A percentile compares a stretch with the other conserved stretches of the same genome.
phyloP scores from a whole-genome alignment of 805 yeast genomes.

The Schwanniomyces pseudopolymorphus region DNA sequence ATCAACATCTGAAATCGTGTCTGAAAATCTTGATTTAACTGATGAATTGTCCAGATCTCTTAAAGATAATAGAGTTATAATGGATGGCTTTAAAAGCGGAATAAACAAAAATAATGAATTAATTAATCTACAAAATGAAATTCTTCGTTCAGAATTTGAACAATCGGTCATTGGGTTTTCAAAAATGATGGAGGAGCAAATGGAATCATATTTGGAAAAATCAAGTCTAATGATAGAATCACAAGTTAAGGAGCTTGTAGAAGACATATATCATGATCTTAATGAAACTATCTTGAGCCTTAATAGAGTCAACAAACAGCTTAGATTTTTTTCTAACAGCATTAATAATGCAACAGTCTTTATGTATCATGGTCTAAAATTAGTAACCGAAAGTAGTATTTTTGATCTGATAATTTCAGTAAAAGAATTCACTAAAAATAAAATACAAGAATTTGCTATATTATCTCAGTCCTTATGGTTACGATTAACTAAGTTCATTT shows the following conservation, averaged over 20 bases:
- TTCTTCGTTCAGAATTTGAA: conserved; percentile 6
- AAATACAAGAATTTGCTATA: not conserved
- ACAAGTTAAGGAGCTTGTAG: conserved; percentile 5
- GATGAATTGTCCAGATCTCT: conserved; percentile 2
- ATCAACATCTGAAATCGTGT: not conserved
- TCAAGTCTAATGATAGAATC: conserved; percentile 6
- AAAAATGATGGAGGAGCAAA: conserved; percentile 4
- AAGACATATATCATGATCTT: conserved; percentile 8
- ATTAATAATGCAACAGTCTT: conserved; percentile 6
- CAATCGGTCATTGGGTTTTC: conserved; percentile 4
- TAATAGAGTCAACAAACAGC: conserved; percentile 6
- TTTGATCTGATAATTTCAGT: not conserved
- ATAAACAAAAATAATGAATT: not conserved
- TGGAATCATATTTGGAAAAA: conserved; percentile 4
- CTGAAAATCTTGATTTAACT: not conserved
- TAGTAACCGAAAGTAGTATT: conserved; percentile 4
- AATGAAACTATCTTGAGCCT: conserved; percentile 7
- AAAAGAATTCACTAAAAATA: not conserved
- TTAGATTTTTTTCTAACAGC: conserved; percentile 6
- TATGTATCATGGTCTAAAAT: conserved; percentile 4
- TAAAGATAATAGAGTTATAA: conserved; percentile 2
- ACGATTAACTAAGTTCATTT: not conserved
- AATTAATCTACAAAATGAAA: conserved; percentile 2
- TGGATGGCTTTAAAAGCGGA: not conserved
- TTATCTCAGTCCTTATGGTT: not conserved